A percentile compares a stretch with the other conserved stretches of the same genome.
Conservation (phyloP, 768 basidiomycete species). For the Auriscalpium orientale region DNA sequence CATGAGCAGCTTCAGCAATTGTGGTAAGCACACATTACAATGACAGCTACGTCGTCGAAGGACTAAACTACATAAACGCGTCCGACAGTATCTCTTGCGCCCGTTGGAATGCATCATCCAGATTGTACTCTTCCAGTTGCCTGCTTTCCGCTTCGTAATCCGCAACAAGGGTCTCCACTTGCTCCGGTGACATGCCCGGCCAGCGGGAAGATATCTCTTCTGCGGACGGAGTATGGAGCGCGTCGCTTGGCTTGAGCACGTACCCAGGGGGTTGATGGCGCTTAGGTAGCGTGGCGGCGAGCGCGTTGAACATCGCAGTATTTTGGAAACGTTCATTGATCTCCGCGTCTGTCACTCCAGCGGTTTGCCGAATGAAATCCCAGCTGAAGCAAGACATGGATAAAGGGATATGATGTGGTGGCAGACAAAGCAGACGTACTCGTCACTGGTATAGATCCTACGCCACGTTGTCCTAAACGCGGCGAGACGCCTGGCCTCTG, state of each 20-base stretch:
- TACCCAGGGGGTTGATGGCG: slow-evolving; percentile 37
- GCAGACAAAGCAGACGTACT: slow-evolving; percentile 38
- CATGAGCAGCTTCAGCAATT: background rate
- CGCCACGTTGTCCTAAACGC: slow-evolving; percentile 81
- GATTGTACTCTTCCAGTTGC: slow-evolving; percentile 41
- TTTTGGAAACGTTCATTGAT: slow-evolving; percentile 60
- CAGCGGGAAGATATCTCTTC: slow-evolving; percentile 64
- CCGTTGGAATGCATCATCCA: slow-evolving; percentile 56
- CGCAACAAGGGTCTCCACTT: slow-evolving; percentile 46
- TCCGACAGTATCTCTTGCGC: slow-evolving; percentile 42
- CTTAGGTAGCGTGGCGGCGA: slow-evolving; percentile 40
- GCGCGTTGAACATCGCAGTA: slow-evolving; percentile 69
- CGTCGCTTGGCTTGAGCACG: slow-evolving; percentile 48
- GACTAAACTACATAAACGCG: too few relatives aligned
- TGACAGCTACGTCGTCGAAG: background rate
- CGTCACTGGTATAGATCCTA: slow-evolving; percentile 79
- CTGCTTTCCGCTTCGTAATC: slow-evolving; percentile 62
- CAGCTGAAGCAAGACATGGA: slow-evolving; percentile 46
- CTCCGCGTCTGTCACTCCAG: slow-evolving; percentile 69
- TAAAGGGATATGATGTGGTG: background rate
- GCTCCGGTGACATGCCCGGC: slow-evolving; percentile 64
- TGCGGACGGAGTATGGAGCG: slow-evolving; percentile 48
- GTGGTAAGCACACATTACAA: background rate
- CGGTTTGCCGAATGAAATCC: slow-evolving; percentile 65
- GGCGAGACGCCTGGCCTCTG: slow-evolving; percentile 58